These are phyloP conservation scores for Arthroderma sp. DNA, from an alignment of 2,329 filamentous ascomycete species.

Conservation along the genomic window DNA sequence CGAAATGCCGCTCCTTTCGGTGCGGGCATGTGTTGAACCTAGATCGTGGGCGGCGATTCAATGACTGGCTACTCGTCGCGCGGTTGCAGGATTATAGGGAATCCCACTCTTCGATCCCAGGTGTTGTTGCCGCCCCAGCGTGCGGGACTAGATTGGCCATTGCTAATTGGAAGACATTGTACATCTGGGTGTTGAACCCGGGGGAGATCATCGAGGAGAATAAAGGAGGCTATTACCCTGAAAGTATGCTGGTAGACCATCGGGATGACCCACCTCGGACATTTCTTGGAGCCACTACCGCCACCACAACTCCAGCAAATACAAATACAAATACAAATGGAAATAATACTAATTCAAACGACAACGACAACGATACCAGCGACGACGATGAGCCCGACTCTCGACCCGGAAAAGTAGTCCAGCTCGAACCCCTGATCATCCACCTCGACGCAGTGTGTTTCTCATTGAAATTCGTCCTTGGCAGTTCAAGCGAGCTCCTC, in stretches of 20 bases:
- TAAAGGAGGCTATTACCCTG: slow-evolving; percentile 20
- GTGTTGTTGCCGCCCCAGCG: slow-evolving; percentile 24
- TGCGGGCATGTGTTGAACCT: slow-evolving; percentile 26
- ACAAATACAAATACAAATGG: no score
- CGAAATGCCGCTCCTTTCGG: slow-evolving; percentile 14
- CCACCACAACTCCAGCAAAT: no score
- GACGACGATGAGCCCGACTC: not conserved
- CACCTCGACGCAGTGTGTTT: slow-evolving; percentile 26
- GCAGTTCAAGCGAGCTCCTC: slow-evolving; percentile 25
- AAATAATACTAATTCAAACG: not conserved
- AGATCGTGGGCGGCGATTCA: slow-evolving; percentile 27
- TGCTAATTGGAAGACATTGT: slow-evolving; percentile 29
- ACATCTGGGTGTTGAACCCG: slow-evolving; percentile 29
- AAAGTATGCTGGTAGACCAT: slow-evolving; percentile 10
- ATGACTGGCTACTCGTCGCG: slow-evolving; percentile 24
- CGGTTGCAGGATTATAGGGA: slow-evolving; percentile 24
- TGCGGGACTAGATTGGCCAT: slow-evolving; percentile 28
- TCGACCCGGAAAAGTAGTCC: slow-evolving; percentile 11
- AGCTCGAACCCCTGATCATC: slow-evolving; percentile 22
- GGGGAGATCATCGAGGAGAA: slow-evolving; percentile 22
- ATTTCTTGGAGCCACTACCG: no score
- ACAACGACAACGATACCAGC: not conserved
- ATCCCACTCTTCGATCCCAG: slow-evolving; percentile 21
- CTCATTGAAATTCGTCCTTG: slow-evolving; percentile 20
- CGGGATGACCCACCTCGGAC: no score